Evolutionary conservation across 2,329 filamentous ascomycete genomes (phyloP).

Genomic region (Amphichorda felina): DNA sequence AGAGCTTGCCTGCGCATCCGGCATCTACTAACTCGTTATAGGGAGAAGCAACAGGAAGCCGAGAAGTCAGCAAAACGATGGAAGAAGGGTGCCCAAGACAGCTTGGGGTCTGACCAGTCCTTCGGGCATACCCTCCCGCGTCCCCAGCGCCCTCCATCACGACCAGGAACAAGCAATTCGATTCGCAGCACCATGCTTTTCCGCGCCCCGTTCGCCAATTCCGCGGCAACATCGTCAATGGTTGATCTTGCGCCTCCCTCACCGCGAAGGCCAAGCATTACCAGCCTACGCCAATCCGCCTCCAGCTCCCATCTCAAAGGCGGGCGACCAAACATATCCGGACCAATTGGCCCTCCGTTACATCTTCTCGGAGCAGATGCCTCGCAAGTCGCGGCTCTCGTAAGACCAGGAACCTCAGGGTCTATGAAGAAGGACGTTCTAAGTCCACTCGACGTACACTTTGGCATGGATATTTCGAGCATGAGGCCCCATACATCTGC

Average conservation of each 20-base stretch:
- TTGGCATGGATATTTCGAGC: constrained; percentile 14
- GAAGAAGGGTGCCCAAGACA: constrained; percentile 20
- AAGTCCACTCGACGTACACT: constrained; percentile 36
- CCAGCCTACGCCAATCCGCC: constrained; percentile 16
- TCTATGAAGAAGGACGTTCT: constrained; percentile 27
- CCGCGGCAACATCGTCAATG: constrained; percentile 29
- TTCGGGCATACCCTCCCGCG: constrained; percentile 23
- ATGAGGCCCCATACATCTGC: constrained; percentile 12
- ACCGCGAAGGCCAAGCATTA: constrained; percentile 14
- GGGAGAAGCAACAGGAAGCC: constrained; percentile 10
- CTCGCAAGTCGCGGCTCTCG: constrained; percentile 16
- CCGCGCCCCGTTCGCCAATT: constrained; percentile 22
- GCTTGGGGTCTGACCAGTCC: constrained; percentile 20
- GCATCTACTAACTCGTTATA: constrained; percentile 3
- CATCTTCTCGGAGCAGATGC: constrained; percentile 18
- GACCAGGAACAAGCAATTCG: constrained; percentile 28
- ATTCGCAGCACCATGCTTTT: constrained; percentile 13
- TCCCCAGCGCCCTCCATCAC: constrained; percentile 19
- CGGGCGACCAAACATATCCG: constrained; percentile 5
- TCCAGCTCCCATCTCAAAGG: constrained; percentile 26
- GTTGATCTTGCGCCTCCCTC: constrained; percentile 25
- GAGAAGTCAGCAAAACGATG: constrained; percentile 11
- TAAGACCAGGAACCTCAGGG: constrained; percentile 20
- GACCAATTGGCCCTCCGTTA: constrained; percentile 6
- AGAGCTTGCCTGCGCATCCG: neutral